A percentile compares a stretch with the other conserved stretches of the same genome.
These are phyloP conservation scores for Aspergillus novoparasiticus DNA, from an alignment of 2,329 filamentous ascomycete genomes.

Conservation along the genomic window DNA sequence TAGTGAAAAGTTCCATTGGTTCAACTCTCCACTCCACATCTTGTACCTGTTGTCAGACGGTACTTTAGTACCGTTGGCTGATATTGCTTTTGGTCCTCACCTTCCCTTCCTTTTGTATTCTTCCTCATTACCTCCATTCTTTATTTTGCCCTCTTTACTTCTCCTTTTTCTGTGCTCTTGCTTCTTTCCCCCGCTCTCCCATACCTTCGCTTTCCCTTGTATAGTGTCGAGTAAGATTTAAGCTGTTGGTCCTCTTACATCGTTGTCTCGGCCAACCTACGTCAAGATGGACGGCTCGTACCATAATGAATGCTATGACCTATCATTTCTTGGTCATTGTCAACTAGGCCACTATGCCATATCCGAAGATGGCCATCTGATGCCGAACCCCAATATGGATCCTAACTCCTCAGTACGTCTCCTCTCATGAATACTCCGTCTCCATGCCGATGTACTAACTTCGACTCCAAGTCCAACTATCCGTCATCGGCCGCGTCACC, in stretches of 20 bases:
- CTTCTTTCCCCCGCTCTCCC: background rate
- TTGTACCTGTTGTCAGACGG: background rate
- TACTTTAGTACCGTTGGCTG: background rate
- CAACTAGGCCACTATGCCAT: background rate
- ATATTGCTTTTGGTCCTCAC: background rate
- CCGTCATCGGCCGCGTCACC: conserved; percentile 1
- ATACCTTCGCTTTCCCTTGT: background rate
- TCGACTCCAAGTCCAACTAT: background rate
- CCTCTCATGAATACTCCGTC: background rate
- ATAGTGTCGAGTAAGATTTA: background rate
- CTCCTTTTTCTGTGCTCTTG: background rate
- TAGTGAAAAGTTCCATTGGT: background rate
- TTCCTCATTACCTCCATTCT: background rate
- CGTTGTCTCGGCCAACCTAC: background rate
- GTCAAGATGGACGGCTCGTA: background rate
- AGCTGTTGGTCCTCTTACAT: background rate
- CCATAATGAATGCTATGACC: background rate
- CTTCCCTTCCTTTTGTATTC: background rate
- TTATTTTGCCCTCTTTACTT: background rate
- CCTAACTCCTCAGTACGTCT: background rate
- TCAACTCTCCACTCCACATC: background rate
- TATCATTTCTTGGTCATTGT: background rate
- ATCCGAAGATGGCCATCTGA: conserved; percentile 2
- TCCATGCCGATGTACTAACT: background rate
- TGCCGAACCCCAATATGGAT: background rate